These are phyloP conservation scores for Solanum pinnatisectum DNA, from an alignment of 257 asterid genomes.

Conservation along the genomic window DNA sequence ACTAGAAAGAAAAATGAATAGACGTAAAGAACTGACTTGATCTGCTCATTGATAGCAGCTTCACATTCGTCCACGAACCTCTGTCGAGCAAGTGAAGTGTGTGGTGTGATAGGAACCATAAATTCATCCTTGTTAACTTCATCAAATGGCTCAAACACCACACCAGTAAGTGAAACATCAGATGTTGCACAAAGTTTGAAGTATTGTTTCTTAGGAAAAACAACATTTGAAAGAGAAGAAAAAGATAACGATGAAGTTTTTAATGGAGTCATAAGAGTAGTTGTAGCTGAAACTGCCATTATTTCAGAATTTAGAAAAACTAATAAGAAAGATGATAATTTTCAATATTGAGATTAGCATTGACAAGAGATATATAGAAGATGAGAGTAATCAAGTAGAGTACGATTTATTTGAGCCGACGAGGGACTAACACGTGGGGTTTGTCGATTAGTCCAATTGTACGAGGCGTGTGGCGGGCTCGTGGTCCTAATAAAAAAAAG, in stretches of 20 bases:
- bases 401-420: conserved; percentile 8
- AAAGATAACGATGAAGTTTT: neutral
- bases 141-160: conserved; percentile 80
- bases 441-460: neutral
- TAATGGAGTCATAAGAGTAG: conserved; percentile 5
- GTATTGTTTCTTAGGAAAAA: conserved; percentile 16
- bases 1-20: neutral
- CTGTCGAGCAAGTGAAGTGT: conserved; percentile 71
- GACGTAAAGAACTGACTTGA: conserved; percentile 44
- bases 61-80: conserved; percentile 41
- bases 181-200: conserved; percentile 21
- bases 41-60: conserved; percentile 75
- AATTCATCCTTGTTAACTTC: conserved; percentile 64
- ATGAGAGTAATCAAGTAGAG: neutral
- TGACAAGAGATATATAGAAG: neutral
- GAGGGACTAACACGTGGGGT: conserved; percentile 18
- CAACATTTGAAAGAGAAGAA: conserved; percentile 11
- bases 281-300: conserved; percentile 37
- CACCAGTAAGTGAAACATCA: conserved; percentile 39
- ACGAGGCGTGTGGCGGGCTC: conserved; percentile 55
- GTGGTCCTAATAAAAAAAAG: conserved; percentile 28
- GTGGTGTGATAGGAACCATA: conserved; percentile 35
- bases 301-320: conserved; percentile 8
- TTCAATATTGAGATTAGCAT: neutral
- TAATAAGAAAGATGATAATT: neutral